Conservation (phyloP, 75 land plant genomes). For the Chamaecyparis obtusa region DNA sequence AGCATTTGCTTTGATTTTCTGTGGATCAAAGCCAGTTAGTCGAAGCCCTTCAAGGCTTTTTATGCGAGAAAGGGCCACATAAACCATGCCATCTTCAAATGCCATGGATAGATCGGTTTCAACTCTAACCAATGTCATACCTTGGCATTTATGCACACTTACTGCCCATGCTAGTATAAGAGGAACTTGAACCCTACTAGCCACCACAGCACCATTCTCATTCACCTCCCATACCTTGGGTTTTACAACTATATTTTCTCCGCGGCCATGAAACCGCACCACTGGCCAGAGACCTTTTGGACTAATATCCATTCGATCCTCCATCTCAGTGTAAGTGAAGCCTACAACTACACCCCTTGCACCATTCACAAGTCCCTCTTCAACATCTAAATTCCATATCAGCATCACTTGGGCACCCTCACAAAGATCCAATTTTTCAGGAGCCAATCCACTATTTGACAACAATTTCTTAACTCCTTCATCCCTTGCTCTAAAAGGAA, state of each 20-base stretch:
- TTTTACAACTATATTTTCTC: constrained; percentile 19
- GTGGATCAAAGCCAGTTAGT: constrained; percentile 55
- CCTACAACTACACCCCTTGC: constrained; percentile 53
- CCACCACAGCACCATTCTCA: constrained; percentile 46
- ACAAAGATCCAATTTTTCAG: constrained; percentile 37
- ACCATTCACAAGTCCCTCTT: constrained; percentile 69
- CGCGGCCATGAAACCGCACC: constrained; percentile 51
- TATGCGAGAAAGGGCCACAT: constrained; percentile 80
- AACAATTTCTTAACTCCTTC: constrained; percentile 28
- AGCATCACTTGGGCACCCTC: constrained; percentile 80
- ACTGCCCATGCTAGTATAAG: constrained; percentile 76
- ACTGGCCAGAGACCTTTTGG: constrained; percentile 38
- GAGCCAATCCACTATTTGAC: constrained; percentile 45
- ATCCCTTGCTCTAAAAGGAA: constrained; percentile 46
- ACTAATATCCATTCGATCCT: neutral
- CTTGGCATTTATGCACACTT: constrained; percentile 87
- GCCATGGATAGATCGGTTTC: constrained; percentile 64
- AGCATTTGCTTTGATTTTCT: constrained; percentile 55
- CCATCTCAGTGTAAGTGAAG: constrained; percentile 15
- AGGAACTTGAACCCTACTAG: constrained; percentile 59
- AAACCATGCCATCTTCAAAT: constrained; percentile 79
- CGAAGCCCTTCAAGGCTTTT: constrained; percentile 54
- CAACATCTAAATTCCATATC: constrained; percentile 49
- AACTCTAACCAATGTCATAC: constrained; percentile 64
- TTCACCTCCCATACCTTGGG: constrained; percentile 13